Evolutionary conservation across 495 filamentous ascomycete genomes (phyloP).

Genomic region (Pyrenula aspistea): DNA sequence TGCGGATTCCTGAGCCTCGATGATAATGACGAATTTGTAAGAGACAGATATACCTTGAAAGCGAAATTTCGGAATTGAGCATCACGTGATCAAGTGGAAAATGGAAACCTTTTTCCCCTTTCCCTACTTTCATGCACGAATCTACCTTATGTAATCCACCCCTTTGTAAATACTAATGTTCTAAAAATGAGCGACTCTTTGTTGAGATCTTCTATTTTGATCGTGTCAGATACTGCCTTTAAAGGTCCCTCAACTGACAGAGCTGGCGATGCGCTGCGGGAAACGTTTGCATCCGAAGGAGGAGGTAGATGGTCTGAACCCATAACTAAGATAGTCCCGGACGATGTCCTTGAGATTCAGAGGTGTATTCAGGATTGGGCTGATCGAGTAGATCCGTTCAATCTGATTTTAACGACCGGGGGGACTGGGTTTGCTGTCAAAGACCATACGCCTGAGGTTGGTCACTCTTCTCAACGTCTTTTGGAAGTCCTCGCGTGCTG

Average conservation of each 20-base stretch:
- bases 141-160: no score
- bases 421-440: constrained; percentile 89
- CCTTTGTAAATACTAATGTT: no score
- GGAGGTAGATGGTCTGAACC: constrained; percentile 54
- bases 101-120: no score
- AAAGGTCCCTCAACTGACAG: constrained; percentile 70
- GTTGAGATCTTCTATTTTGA: constrained; percentile 53
- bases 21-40: no score
- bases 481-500: no score
- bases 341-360: constrained; percentile 66
- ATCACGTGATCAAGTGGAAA: no score
- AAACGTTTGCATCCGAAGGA: constrained; percentile 54
- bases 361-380: constrained; percentile 54
- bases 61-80: no score
- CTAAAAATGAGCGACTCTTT: not conserved
- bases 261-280: constrained; percentile 47
- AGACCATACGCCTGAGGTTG: constrained; percentile 80
- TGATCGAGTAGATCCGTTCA: constrained; percentile 36
- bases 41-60: no score
- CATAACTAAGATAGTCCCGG: constrained; percentile 66
- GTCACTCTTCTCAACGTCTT: constrained; percentile 8
- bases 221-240: constrained; percentile 89
- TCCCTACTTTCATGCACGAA: no score
- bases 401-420: constrained; percentile 79
- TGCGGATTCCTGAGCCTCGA: no score